Evolutionary conservation across 495 filamentous ascomycete genomes (phyloP).

Genomic region (Aspergillus hancockii): DNA sequence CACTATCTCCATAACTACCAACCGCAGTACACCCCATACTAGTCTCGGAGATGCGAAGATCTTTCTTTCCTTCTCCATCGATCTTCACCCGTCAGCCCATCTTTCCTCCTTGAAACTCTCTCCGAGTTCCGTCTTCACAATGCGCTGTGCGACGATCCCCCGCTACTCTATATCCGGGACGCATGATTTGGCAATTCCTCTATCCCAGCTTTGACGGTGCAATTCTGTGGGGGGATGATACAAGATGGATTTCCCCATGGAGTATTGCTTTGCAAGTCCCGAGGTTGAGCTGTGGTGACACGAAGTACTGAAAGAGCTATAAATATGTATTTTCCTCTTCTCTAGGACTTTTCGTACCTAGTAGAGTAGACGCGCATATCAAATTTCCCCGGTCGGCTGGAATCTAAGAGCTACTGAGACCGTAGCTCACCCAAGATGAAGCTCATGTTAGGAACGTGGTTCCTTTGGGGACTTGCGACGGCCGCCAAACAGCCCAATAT

Average conservation of each 20-base stretch:
- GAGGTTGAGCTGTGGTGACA: background rate
- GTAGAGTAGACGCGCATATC: background rate
- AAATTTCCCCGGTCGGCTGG: background rate
- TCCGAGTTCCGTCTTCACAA: background rate
- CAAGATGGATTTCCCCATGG: background rate
- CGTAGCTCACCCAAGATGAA: conserved; percentile 5
- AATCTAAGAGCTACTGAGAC: background rate
- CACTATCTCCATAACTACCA: background rate
- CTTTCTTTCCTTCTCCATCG: background rate
- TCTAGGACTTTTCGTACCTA: background rate
- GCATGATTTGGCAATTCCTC: background rate
- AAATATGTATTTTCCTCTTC: background rate
- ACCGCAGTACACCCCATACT: background rate
- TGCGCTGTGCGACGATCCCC: background rate
- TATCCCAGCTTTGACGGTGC: background rate
- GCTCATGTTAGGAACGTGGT: background rate
- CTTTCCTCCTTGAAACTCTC: background rate
- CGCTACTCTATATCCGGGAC: background rate
- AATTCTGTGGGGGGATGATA: background rate
- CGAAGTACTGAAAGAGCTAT: background rate
- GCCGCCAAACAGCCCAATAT: conserved; percentile 50
- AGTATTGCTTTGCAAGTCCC: background rate
- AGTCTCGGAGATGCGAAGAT: background rate
- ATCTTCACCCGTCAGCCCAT: background rate
- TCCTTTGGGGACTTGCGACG: conserved; percentile 11